These are phyloP conservation scores for Colletotrichum truncatum DNA, from an alignment of 2,329 filamentous ascomycete genomes.

Conservation along the genomic window DNA sequence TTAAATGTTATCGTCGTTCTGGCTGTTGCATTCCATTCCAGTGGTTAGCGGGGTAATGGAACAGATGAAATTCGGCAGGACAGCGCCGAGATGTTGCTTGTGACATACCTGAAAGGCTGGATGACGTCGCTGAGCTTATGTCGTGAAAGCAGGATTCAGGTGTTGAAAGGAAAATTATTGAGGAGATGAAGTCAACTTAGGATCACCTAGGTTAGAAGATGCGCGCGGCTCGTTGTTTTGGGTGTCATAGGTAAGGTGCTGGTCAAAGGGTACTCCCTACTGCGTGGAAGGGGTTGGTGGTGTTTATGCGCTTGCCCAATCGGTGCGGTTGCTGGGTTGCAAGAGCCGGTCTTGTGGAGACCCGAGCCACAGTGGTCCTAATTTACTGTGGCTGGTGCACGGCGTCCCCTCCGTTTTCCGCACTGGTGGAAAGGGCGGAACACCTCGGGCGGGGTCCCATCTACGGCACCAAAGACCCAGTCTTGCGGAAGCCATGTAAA, in stretches of 20 bases:
- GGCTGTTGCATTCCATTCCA: conserved; percentile 45
- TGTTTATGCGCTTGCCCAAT: conserved; percentile 32
- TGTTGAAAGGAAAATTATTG: neutral
- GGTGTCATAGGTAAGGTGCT: conserved; percentile 14
- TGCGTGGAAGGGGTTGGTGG: conserved; percentile 5
- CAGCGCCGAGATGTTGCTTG: neutral
- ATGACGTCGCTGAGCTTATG: conserved; percentile 1
- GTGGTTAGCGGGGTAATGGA: conserved; percentile 51
- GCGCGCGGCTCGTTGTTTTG: conserved; percentile 22
- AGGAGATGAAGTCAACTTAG: neutral
- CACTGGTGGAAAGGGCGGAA: neutral
- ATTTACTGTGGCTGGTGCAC: conserved; percentile 9
- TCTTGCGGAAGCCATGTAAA: no score
- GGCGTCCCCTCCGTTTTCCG: neutral
- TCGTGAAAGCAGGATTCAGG: neutral
- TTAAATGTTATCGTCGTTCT: conserved; percentile 20
- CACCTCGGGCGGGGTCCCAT: neutral
- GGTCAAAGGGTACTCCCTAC: conserved; percentile 20
- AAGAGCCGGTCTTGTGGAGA: neutral
- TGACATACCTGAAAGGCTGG: conserved; percentile 6
- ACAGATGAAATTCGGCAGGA: conserved; percentile 13
- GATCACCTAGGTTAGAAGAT: neutral
- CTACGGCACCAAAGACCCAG: neutral
- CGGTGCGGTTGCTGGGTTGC: conserved; percentile 31
- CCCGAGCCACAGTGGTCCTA: neutral